Base-by-base conservation (phyloP, 2,329 filamentous ascomycete genomes). In the Hymenoscyphus repandus region DNA sequence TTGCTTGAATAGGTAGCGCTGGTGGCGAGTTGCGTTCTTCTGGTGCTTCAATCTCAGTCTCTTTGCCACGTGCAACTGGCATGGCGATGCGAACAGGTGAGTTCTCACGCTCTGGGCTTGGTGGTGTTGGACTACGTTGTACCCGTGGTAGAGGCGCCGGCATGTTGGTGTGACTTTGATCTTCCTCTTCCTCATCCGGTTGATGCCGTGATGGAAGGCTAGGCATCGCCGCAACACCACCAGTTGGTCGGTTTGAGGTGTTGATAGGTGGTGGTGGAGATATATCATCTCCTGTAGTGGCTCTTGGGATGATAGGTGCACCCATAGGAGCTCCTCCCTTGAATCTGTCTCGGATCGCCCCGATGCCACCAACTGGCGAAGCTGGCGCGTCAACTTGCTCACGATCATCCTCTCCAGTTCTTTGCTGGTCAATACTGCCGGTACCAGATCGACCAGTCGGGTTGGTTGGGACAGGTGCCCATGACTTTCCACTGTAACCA, bases 41-140 rank as follows among this genome's bases (percentile, higher is more conserved):
- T 10, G 73, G 69, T 17, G 79, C 75, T 60, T 85, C 74, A 15
- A 77, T 57, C 30, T 79, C 74, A 5, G 75, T 72, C 50, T 75
- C 74, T 3, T 51, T 72, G 46, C 76, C 79, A 51, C 87, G 86
- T 45, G 82, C 77, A 49, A 97, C 86, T 3, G 93, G 93, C 69
- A 92, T 85, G 12, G 91, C 90, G 59, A 97, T 79, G 45, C 86
- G 87, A 55, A 95, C 85, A 6, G 92, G 92, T 1, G 89, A 96
- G 42, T 74, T 72, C 43, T 83, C 77, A 50, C 78, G 77, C 47
- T 61, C 69, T 69, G 74, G 45, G 45, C 76, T 74, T 45, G 79
- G 74, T 45, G 64, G 62, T 20, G 65, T 64, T 32, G 66, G 65
- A 41, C 58, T 68, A 20, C 64, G 66, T 45, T 60, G 64, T 55